phyloP scores from a whole-genome alignment of 441 rosid species.

The Bruguiera hainesii region DNA sequence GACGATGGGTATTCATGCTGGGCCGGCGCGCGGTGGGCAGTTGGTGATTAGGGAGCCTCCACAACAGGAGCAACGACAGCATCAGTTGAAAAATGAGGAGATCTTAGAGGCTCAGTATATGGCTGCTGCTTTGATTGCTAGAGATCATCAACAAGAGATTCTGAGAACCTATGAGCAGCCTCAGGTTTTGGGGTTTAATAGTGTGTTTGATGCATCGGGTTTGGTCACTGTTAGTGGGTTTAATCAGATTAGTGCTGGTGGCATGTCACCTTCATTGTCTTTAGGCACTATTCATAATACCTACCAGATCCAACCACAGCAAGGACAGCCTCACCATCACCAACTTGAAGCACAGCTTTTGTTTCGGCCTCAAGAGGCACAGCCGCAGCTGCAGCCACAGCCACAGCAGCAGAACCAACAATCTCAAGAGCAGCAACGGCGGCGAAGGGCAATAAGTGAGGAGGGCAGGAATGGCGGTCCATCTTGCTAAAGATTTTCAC shows the following conservation, averaged over 20 bases:
- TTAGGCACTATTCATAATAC: constrained; percentile 36
- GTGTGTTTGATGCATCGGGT: constrained; percentile 34
- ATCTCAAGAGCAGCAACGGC: constrained; percentile 22
- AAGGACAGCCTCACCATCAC: constrained; percentile 32
- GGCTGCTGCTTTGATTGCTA: constrained; percentile 41
- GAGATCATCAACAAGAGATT: constrained; percentile 66
- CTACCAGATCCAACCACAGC: constrained; percentile 44
- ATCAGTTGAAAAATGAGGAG: constrained; percentile 30
- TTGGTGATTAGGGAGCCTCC: constrained; percentile 31
- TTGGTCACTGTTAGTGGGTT: constrained; percentile 41
- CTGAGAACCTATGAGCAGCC: constrained; percentile 43
- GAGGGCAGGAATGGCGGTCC: constrained; percentile 45
- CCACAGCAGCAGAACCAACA: constrained; percentile 18
- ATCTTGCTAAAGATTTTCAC: constrained; percentile 31
- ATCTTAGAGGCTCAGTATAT: constrained; percentile 53
- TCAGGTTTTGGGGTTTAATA: constrained; percentile 40
- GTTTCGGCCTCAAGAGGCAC: constrained; percentile 41
- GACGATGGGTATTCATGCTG: constrained; percentile 47
- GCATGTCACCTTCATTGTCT: constrained; percentile 44
- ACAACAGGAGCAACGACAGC: constrained; percentile 27
- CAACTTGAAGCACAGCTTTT: constrained; percentile 44
- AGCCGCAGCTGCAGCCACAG: constrained; percentile 32
- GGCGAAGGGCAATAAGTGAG: constrained; percentile 46
- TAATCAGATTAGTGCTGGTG: constrained; percentile 33
- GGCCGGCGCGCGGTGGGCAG: constrained; percentile 30